These are phyloP conservation scores for Geotrichum phurueaensis DNA, from an alignment of 1,139 yeast genomes.

Conservation along the genomic window DNA sequence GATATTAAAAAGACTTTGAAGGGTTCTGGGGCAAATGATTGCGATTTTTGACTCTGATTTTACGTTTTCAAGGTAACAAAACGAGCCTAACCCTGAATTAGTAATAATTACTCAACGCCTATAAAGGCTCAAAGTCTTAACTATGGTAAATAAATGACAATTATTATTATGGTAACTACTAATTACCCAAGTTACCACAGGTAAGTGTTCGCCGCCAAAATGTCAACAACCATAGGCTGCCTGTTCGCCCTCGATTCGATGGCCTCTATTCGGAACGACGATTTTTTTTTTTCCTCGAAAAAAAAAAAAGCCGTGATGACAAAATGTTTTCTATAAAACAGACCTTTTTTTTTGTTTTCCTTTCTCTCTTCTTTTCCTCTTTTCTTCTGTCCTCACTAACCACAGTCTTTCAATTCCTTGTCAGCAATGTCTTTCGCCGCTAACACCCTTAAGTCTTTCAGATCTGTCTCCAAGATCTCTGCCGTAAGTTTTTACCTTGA, in stretches of 20 bases:
- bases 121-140: no score
- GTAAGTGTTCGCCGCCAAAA: no score
- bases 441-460: slow-evolving; percentile 1
- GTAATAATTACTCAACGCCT: not conserved
- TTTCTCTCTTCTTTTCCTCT: not conserved
- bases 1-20: not conserved
- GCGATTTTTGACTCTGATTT: not conserved
- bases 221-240: no score
- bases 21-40: no score
- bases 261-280: not conserved
- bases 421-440: slow-evolving; percentile 11
- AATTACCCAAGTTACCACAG: no score
- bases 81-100: not conserved
- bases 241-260: not conserved
- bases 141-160: no score
- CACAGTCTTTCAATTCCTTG: not conserved
- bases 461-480: slow-evolving; percentile 1
- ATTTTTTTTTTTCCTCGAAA: not conserved
- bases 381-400: not conserved
- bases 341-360: not conserved
- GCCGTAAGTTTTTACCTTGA: not conserved
- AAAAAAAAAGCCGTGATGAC: not conserved
- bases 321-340: not conserved
- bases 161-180: no score
- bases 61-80: not conserved